These are phyloP conservation scores for Beauveria scarabaeidicola DNA, from an alignment of 2,329 filamentous ascomycete genomes.

Conservation along the genomic window DNA sequence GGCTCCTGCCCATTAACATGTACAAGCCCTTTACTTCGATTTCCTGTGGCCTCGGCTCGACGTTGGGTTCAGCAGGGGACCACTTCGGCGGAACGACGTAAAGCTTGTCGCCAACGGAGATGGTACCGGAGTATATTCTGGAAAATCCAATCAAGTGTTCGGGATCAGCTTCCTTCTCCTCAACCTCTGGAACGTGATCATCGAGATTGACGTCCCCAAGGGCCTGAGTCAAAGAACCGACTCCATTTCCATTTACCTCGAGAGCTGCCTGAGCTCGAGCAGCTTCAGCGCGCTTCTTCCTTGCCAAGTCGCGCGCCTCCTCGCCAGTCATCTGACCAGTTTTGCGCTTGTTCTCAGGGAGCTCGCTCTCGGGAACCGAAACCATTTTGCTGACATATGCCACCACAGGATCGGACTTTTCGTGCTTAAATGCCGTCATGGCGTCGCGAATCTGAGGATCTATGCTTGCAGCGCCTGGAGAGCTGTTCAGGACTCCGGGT, in stretches of 20 bases:
- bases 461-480: constrained; percentile 67
- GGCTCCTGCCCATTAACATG: constrained; percentile 85
- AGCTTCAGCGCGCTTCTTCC: constrained; percentile 83
- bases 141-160: constrained; percentile 95
- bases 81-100: constrained; percentile 94
- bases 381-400: constrained; percentile 99
- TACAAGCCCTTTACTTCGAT: constrained; percentile 83
- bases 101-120: constrained; percentile 81
- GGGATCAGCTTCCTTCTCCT: constrained; percentile 56
- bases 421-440: constrained; percentile 70
- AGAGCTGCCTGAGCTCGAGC: constrained; percentile 63
- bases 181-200: constrained; percentile 35
- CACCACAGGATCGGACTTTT: constrained; percentile 66
- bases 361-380: constrained; percentile 83
- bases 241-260: constrained; percentile 32
- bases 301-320: constrained; percentile 79
- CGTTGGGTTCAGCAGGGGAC: constrained; percentile 68
- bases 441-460: constrained; percentile 63
- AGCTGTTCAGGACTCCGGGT: constrained; percentile 68
- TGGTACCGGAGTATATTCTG: constrained; percentile 80
- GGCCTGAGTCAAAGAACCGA: constrained; percentile 50
- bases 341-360: constrained; percentile 75
- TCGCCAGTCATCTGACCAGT: constrained; percentile 70
- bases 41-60: constrained; percentile 65
- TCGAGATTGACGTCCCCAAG: constrained; percentile 55